Conservation (phyloP, 768 basidiomycete species). For the Leccinum disarticulatum region DNA sequence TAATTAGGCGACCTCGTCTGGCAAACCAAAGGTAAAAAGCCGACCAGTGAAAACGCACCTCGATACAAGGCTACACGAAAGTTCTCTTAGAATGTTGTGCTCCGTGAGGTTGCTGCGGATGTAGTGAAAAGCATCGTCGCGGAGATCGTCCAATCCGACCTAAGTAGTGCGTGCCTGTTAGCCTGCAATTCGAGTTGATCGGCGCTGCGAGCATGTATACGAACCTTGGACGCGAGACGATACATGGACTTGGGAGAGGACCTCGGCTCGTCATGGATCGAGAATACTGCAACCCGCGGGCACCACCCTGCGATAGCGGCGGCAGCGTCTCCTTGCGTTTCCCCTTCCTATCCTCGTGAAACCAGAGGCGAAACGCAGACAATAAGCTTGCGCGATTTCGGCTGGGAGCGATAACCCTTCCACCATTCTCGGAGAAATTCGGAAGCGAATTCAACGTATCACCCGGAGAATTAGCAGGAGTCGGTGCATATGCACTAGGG, state of each 20-base stretch:
- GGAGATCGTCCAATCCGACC: constrained; percentile 22
- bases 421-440: constrained; percentile 34
- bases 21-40: background rate
- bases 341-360: constrained; percentile 86
- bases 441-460: constrained; percentile 50
- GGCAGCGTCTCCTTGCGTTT: constrained; percentile 62
- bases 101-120: constrained; percentile 20
- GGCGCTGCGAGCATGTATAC: background rate
- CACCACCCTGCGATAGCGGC: constrained; percentile 21
- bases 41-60: constrained; percentile 5
- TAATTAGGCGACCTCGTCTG: background rate
- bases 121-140: constrained; percentile 14
- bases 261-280: constrained; percentile 23
- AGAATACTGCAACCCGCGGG: constrained; percentile 23
- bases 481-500: constrained; percentile 37
- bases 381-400: constrained; percentile 79
- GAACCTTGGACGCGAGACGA: constrained; percentile 40
- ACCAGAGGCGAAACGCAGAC: constrained; percentile 86
- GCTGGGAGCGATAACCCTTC: constrained; percentile 37
- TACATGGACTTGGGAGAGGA: constrained; percentile 50
- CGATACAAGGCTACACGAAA: constrained; percentile 19
- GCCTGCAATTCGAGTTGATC: background rate
- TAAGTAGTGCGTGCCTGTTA: background rate
- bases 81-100: constrained; percentile 26
- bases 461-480: constrained; percentile 54